Base-by-base conservation (phyloP, 306 rosid genomes). In the Oxytropis ochrocephala region DNA sequence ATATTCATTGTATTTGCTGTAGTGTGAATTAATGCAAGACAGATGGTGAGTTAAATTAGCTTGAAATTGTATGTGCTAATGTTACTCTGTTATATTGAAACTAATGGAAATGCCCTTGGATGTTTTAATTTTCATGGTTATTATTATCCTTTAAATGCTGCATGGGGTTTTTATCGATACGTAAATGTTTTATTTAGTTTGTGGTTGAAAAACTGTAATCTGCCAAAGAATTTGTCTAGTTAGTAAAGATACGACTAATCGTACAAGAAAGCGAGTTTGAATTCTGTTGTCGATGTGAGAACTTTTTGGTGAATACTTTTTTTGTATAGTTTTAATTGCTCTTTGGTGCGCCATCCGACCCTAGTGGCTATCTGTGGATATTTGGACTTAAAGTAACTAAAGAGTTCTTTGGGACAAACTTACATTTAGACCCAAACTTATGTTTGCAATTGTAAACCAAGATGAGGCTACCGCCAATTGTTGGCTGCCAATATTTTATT, bases 1-100 rank as follows among this genome's bases (percentile, higher is more conserved):
- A 53, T 9, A 62, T 70, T 69, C 71, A 30, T 38, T 76, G 56
- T 48, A 24, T 36, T 75, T 57, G 46, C 54, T 47, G 7, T 38
- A 57, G 70, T 60, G 63, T 29, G 38, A 16, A 29, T 36, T 75
- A 16, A 33, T 55, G 60, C 51, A 35, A 44, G 12, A 54, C 42
- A 47, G 74, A 57, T 36, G 60, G 11, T 29, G 24, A 50, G 46
- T 39, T 39, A 38, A 72, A 61, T 61, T 61, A 60, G 42, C 29
- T 36, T 60, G 19, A 49, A 61, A 33, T 60, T 6, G n/a, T n/a
- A 0, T 17, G 11, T 8, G 8, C 5, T 36, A 16, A 27, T 1
- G 2, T 12, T 44, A n/a, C 38, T 64, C 58, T 18, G 44, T 38
- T 71, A 17, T 57, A 6, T 29, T 29, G 44, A 29, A 1, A 13